phyloP scores from a whole-genome alignment of 805 yeast species.

The Candida mattraensis region DNA sequence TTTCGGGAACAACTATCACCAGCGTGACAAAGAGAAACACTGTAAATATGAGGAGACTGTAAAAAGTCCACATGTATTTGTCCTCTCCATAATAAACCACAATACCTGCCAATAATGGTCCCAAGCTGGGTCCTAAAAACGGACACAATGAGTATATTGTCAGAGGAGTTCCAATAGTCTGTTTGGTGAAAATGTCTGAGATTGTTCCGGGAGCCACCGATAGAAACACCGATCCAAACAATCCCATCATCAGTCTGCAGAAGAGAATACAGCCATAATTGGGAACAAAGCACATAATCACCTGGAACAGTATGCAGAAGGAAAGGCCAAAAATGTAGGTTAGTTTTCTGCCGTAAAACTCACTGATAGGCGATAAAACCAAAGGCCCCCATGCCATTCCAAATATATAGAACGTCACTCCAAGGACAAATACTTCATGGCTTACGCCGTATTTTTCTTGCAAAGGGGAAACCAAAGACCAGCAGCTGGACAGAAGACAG shows the following conservation, averaged over 20 bases:
- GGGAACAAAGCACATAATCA: slow-evolving; percentile 55
- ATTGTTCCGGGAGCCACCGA: slow-evolving; percentile 77
- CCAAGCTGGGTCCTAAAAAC: slow-evolving; percentile 67
- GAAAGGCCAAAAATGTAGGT: slow-evolving; percentile 51
- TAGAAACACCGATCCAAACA: slow-evolving; percentile 73
- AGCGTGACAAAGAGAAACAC: slow-evolving; percentile 22
- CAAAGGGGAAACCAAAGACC: slow-evolving; percentile 59
- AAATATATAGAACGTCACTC: slow-evolving; percentile 56
- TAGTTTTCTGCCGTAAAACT: slow-evolving; percentile 52
- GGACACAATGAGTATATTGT: slow-evolving; percentile 65
- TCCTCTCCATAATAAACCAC: slow-evolving; percentile 52
- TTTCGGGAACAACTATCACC: slow-evolving; percentile 31
- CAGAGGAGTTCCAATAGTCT: slow-evolving; percentile 67
- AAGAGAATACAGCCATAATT: slow-evolving; percentile 64
- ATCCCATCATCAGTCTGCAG: slow-evolving; percentile 66
- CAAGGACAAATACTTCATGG: slow-evolving; percentile 58
- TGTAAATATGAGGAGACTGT: slow-evolving; percentile 60
- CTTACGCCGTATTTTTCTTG: slow-evolving; percentile 50
- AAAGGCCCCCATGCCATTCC: slow-evolving; percentile 68
- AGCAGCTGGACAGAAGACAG: slow-evolving; percentile 69
- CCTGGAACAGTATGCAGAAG: slow-evolving; percentile 47
- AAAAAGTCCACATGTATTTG: slow-evolving; percentile 71
- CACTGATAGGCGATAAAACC: slow-evolving; percentile 60
- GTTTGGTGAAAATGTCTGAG: slow-evolving; percentile 65
- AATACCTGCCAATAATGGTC: slow-evolving; percentile 63